These are phyloP conservation scores for Paraphaeosphaeria minitans DNA, from an alignment of 2,329 filamentous ascomycete genomes.

Conservation along the genomic window DNA sequence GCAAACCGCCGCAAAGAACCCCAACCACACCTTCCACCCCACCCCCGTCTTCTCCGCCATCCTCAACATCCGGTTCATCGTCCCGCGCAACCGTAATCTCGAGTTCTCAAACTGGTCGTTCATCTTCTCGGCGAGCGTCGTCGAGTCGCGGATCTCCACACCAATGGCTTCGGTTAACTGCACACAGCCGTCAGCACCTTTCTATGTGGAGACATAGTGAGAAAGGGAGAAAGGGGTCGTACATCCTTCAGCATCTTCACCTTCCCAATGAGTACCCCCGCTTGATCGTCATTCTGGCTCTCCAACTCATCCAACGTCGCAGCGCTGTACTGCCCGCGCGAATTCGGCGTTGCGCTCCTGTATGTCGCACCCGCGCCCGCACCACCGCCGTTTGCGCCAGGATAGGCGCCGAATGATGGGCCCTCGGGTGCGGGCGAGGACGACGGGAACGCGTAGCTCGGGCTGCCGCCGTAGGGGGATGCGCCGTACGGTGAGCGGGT, in stretches of 20 bases:
- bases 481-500: conserved; percentile 26
- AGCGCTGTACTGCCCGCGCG: conserved; percentile 87
- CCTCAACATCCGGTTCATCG: conserved; percentile 95
- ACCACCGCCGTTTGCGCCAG: conserved; percentile 22
- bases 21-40: conserved; percentile 91
- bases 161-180: conserved; percentile 89
- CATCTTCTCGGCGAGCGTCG: conserved; percentile 89
- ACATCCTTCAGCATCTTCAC: conserved; percentile 89
- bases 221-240: conserved; percentile 46
- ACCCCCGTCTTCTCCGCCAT: conserved; percentile 97
- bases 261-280: conserved; percentile 89
- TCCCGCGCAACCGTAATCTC: conserved; percentile 77
- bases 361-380: conserved; percentile 23
- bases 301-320: conserved; percentile 92
- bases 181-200: conserved; percentile 42
- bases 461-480: conserved; percentile 25
- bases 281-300: conserved; percentile 89
- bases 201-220: neutral
- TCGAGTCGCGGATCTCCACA: conserved; percentile 90
- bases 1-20: conserved; percentile 83
- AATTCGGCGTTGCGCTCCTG: conserved; percentile 53
- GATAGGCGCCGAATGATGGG: conserved; percentile 44
- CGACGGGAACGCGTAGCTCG: conserved; percentile 30
- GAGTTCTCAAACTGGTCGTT: conserved; percentile 93
- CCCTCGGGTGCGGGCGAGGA: conserved; percentile 17